Percentiles rank a stretch among this genome's conserved stretches.
Evolutionary conservation across 352 stramenopile genomes (phyloP).

Genomic region (Phytopythium cucurbitacearum): DNA sequence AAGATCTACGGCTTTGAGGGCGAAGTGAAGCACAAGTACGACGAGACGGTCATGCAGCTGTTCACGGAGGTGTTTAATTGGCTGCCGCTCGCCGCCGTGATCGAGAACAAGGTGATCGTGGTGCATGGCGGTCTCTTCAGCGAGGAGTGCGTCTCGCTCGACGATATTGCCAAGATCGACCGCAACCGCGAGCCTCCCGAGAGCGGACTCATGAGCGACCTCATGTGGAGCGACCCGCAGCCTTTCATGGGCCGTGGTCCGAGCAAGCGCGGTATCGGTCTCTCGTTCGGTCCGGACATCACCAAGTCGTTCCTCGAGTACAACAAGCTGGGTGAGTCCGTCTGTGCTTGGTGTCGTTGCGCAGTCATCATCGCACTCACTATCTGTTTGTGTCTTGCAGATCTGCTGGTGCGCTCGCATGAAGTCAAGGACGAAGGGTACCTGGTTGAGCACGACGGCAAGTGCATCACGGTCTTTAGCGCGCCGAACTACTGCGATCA

Average conservation of each 20-base stretch:
- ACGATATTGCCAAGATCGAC: slow-evolving; percentile 95
- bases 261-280: slow-evolving; percentile 96
- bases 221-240: slow-evolving; percentile 97
- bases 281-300: slow-evolving; percentile 97
- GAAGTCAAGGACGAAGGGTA: slow-evolving; percentile 99
- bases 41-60: slow-evolving; percentile 97
- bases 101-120: slow-evolving; percentile 95
- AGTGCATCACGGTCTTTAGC: slow-evolving; percentile 99
- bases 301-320: slow-evolving; percentile 94
- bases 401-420: slow-evolving; percentile 97
- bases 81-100: slow-evolving; percentile 92
- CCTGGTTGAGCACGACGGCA: slow-evolving; percentile 98
- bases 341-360: not conserved
- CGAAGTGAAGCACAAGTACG: slow-evolving; percentile 99
- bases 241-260: slow-evolving; percentile 93
- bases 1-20: slow-evolving; percentile 99
- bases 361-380: not conserved
- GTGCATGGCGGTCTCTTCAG: slow-evolving; percentile 97
- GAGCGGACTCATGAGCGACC: slow-evolving; percentile 87
- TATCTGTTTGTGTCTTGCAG: slow-evolving; percentile 22
- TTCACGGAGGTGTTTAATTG: slow-evolving; percentile 99
- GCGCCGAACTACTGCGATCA: slow-evolving; percentile 99
- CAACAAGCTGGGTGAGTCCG: slow-evolving; percentile 90
- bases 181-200: slow-evolving; percentile 95
- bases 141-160: slow-evolving; percentile 92